Evolutionary conservation across 163 green algal genomes (phyloP), one percentile per base, ranked within the genome.

Genomic region (Coccomyxa subellipsoidea): DNA sequence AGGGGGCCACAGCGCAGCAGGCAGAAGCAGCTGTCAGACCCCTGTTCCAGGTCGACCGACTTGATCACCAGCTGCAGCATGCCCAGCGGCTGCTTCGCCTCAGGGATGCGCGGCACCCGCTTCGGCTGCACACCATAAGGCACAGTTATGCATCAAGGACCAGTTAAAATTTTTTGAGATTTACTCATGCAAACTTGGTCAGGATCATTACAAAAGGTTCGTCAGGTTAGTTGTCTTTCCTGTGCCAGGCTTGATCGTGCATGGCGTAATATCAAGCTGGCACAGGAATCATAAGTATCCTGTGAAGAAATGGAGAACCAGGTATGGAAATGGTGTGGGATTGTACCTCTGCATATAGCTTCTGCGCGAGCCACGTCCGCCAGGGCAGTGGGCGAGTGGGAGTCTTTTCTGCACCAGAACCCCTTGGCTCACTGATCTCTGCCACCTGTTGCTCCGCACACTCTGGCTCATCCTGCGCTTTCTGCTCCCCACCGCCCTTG

Each of bases 1-100:
- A 87, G 80, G 1, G 84, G 84, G 23, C 87, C 87, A 38, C 87
- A 84, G 80, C 86, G 83, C 59, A 90, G 79, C 82, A 90, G 78
- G 35, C 87, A 78, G 53, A 89, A 89, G 27, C 59, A 76, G 7
- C 81, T 80, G 18, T 84, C 34, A 0, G 34, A 73, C 66, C 29
- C 71, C 1, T 84, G 78, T 23, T 69, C 38, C 79, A 86, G 83
- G 31, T 77, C 71, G n/a, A 77, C 18, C n/a, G 18, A 8, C 71
- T 40, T 40, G 34, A 77, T 39, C n/a, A 77, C 31, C 71, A 77
- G 71, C 71, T 77, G 32, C 34, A 77, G 27, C 71, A 77, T 34
- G 31, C 71, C 71, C 32, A 77, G 32, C 34, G 71, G 31, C 71
- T 40, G 71, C 34, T 31, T 8, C 71, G 71, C 2, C 66, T 1